Evolutionary conservation across 2,329 filamentous ascomycete species (phyloP), one percentile per base, ranked within the genome.

Genomic region (Fusarium luffae): DNA sequence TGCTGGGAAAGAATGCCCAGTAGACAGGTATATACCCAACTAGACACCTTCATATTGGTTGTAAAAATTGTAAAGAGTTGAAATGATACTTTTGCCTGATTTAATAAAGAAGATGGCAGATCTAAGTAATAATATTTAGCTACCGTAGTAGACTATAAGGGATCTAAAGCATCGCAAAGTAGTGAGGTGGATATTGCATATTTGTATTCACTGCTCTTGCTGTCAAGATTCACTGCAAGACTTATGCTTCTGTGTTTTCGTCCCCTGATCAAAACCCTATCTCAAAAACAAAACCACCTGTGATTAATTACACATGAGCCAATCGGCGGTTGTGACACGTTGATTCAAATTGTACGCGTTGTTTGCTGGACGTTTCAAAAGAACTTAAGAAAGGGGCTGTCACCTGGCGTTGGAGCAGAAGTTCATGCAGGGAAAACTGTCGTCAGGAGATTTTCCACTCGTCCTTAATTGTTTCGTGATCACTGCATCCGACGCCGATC

Each of bases 11-110:
- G 13, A 42, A 59, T 23, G 7, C 59, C 52, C 10, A 65, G 8
- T 18, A 65, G 51, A 30, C 40, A 64, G 4, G 27, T 3, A n/a
- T 28, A 32, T 12, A 51, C 0, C 14, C 16, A 14, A n/a, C n/a
- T n/a, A 16, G 9, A 64, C 2, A 64, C 1, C n/a, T 51, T 65
- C 62, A 65, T 65, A 4, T 59, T 65, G 47, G 11, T 2, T 47
- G 16, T 1, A 18, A 48, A 52, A 4, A 19, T 48, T 23, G n/a
- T 4, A 14, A 52, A 47, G 13, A 4, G 19, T 14, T 9, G 14
- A 37, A 1, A 14, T 32, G 6, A 11, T 2, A 13, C n/a, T 50
- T 32, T 63, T 34, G 10, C 34, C 14, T 57, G 37, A 3, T 50
- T 28, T 28, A 12, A 21, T 46, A 1, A 50, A 25, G n/a, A 48